Conservation (phyloP, 2,329 filamentous ascomycete genomes). For the Talaromyces piceae region DNA sequence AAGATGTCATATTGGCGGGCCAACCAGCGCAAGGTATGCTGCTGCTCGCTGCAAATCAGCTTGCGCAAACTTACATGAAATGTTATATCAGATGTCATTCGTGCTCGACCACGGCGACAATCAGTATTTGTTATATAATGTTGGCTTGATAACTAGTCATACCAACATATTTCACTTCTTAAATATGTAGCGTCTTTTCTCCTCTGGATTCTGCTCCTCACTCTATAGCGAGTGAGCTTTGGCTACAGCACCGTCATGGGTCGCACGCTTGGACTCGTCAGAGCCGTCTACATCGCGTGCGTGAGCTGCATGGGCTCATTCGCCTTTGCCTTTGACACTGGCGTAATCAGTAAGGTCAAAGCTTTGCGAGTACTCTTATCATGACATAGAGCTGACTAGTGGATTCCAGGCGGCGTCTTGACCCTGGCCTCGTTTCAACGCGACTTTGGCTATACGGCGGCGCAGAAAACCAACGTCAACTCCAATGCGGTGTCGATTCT, state of each 20-base stretch:
- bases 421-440: slow-evolving; percentile 27
- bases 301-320: slow-evolving; percentile 34
- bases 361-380: slow-evolving; percentile 5
- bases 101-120: background rate
- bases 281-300: slow-evolving; percentile 29
- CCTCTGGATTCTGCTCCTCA: no score
- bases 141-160: no score
- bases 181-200: no score
- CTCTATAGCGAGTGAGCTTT: background rate
- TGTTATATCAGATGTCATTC: background rate
- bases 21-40: background rate
- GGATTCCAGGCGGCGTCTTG: slow-evolving; percentile 29
- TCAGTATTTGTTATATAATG: background rate
- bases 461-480: slow-evolving; percentile 11
- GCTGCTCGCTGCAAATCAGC: background rate
- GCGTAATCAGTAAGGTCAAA: slow-evolving; percentile 24
- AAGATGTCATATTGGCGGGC: background rate
- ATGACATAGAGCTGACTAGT: slow-evolving; percentile 5
- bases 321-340: slow-evolving; percentile 33
- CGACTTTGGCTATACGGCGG: background rate
- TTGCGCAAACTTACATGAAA: background rate
- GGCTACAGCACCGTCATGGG: slow-evolving; percentile 20
- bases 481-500: slow-evolving; percentile 40
- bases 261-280: slow-evolving; percentile 26
- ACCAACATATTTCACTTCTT: no score